Conservation (phyloP, 2,329 filamentous ascomycete genomes). For the Fusarium mangiferae region DNA sequence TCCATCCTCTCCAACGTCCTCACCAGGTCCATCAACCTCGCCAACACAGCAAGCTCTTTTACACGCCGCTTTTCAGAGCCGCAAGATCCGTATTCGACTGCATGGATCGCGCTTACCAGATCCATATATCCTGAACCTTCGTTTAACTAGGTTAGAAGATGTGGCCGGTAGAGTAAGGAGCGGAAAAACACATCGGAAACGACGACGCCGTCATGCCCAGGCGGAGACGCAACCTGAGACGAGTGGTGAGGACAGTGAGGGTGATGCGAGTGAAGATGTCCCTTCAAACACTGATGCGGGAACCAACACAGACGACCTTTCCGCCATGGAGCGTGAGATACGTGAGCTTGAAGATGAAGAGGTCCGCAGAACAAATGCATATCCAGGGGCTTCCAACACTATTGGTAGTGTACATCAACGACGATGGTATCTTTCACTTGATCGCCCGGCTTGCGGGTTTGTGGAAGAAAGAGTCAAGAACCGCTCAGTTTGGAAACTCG, state of each 20-base stretch:
- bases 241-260: constrained; percentile 34
- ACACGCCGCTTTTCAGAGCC: constrained; percentile 60
- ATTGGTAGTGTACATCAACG: constrained; percentile 76
- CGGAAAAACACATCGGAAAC: constrained; percentile 2
- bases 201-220: constrained; percentile 13
- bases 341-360: constrained; percentile 62
- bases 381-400: constrained; percentile 71
- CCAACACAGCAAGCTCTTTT: constrained; percentile 59
- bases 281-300: constrained; percentile 32
- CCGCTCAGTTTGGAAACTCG: constrained; percentile 19
- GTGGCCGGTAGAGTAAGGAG: constrained; percentile 45
- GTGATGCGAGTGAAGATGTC: constrained; percentile 26
- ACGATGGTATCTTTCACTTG: constrained; percentile 73
- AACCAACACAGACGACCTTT: constrained; percentile 28
- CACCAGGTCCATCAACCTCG: constrained; percentile 27
- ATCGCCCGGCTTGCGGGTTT: constrained; percentile 69
- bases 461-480: constrained; percentile 46
- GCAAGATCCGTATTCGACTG: constrained; percentile 67
- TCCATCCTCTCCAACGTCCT: constrained; percentile 37
- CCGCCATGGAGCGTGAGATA: constrained; percentile 54
- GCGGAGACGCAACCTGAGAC: constrained; percentile 36
- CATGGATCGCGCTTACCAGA: constrained; percentile 64
- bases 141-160: constrained; percentile 60
- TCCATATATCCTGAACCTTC: constrained; percentile 65
- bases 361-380: constrained; percentile 71